Base-by-base conservation (phyloP, 805 yeast species). In the Hanseniaspora taiwanica region DNA sequence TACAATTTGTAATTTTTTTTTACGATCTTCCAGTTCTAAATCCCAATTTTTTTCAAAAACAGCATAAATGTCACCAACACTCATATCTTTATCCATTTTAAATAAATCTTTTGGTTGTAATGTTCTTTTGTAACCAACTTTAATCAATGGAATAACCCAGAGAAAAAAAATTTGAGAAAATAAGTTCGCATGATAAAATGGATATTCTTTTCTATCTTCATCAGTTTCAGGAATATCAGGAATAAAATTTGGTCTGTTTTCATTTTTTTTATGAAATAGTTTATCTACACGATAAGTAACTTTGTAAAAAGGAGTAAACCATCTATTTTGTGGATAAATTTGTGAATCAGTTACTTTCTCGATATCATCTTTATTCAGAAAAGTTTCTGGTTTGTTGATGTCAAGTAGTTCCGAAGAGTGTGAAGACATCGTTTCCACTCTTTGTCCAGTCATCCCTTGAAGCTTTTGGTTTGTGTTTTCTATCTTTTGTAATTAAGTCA, bases 41-140 rank as follows among this genome's bases (percentile, higher is more conserved):
- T 58, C 50, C 45, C 71, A 45, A 42, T 18, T 39, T 36, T 31
- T 46, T 37, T 49, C 44, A 21, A 56, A 53, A 10, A 36, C 21
- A 3, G 27, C 17, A 32, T 45, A 45, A 35, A 63, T 58, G 23
- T 36, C 46, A 9, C 34, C 40, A 27, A 42, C 39, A 7, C 46
- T 46, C 44, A 54, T 49, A 14, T 54, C 47, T 1, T 59, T 59
- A 16, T 59, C 60, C n/a, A 64, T 37, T 3, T 32, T 37, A 37
- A 46, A 73, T 47, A 74, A 52, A 51, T 74, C 79, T 17, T 64
- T 61, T 0, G 70, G 68, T 31, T 60, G 62, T 35, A 74, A 50
- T 2, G 78, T 74, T 46, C 79, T 59, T 48, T 68, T 69, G 52
- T 74, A 74, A 1, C 80, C 79, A 9, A 64, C 62, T 6, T 47